Percentiles rank a stretch among this genome's conserved stretches.
Conservation (phyloP, 2,329 filamentous ascomycete species). For the Cladosporium sp. region DNA sequence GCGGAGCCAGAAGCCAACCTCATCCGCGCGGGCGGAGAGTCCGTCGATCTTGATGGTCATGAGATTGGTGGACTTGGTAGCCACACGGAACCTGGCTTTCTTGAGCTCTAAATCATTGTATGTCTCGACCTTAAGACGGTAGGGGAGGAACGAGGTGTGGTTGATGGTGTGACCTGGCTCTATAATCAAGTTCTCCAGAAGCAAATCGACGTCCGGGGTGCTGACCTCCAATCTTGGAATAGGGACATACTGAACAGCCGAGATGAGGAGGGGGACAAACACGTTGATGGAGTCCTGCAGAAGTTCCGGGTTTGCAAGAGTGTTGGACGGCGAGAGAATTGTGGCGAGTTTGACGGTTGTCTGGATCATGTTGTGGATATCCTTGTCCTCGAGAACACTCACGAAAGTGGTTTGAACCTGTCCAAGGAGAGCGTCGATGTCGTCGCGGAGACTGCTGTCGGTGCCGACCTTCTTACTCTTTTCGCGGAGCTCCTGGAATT, state of each 20-base stretch:
- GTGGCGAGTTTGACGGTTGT: slow-evolving; percentile 68
- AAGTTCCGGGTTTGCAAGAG: slow-evolving; percentile 68
- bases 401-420: slow-evolving; percentile 68
- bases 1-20: slow-evolving; percentile 87
- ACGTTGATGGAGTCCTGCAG: slow-evolving; percentile 74
- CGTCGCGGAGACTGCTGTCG: slow-evolving; percentile 68
- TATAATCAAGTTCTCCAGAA: slow-evolving; percentile 87
- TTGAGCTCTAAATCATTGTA: slow-evolving; percentile 84
- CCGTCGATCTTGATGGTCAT: slow-evolving; percentile 79
- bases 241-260: slow-evolving; percentile 80
- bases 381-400: slow-evolving; percentile 69
- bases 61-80: slow-evolving; percentile 64
- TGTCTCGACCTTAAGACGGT: slow-evolving; percentile 76
- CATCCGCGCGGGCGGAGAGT: slow-evolving; percentile 78
- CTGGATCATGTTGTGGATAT: slow-evolving; percentile 67
- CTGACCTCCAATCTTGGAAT: slow-evolving; percentile 89
- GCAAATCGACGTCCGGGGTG: slow-evolving; percentile 76
- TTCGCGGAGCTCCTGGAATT: slow-evolving; percentile 59
- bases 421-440: slow-evolving; percentile 70
- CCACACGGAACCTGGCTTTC: slow-evolving; percentile 72
- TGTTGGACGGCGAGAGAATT: slow-evolving; percentile 66
- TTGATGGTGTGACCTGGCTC: slow-evolving; percentile 85
- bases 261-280: slow-evolving; percentile 75
- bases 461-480: slow-evolving; percentile 60
- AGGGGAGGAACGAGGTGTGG: slow-evolving; percentile 84